phyloP scores from a whole-genome alignment of 805 yeast species.

The Cephaloascus fragrans region DNA sequence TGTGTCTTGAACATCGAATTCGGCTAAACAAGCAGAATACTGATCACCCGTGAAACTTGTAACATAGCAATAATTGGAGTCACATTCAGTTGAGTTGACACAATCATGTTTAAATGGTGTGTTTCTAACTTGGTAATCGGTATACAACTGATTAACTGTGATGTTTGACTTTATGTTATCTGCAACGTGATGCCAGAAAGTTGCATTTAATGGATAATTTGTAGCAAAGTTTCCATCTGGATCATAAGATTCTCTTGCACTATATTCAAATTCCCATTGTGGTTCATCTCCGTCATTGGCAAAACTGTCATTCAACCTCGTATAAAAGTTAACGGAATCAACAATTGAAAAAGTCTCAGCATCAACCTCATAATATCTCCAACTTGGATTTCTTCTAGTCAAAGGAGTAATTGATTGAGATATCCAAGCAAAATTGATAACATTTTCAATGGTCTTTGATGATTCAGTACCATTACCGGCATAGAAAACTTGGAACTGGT shows the following conservation, averaged over 20 bases:
- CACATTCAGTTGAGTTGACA: conserved; percentile 6
- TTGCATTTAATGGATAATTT: conserved; percentile 51
- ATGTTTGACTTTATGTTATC: conserved; percentile 29
- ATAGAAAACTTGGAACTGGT: conserved; percentile 54
- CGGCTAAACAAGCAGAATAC: conserved; percentile 2
- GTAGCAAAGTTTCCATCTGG: conserved; percentile 46
- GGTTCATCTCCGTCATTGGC: conserved; percentile 46
- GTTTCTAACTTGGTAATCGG: conserved; percentile 38
- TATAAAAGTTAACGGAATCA: conserved; percentile 50
- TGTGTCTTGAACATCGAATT: conserved; percentile 1
- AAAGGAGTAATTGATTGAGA: conserved; percentile 60
- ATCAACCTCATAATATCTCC: conserved; percentile 67
- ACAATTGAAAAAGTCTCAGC: conserved; percentile 47
- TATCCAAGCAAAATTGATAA: conserved; percentile 52
- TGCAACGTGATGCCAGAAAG: conserved; percentile 57
- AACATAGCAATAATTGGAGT: conserved; percentile 26
- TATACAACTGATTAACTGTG: conserved; percentile 38
- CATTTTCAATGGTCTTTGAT: conserved; percentile 29
- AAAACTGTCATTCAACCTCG: conserved; percentile 51
- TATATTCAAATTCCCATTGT: conserved; percentile 53
- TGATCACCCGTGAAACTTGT: conserved; percentile 24
- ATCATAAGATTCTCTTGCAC: conserved; percentile 51
- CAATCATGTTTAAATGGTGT: conserved; percentile 44
- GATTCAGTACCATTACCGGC: conserved; percentile 31
- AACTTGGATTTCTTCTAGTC: conserved; percentile 52